Evolutionary conservation across 2,329 filamentous ascomycete genomes (phyloP).

Genomic region (Rutstroemia sydowiana): DNA sequence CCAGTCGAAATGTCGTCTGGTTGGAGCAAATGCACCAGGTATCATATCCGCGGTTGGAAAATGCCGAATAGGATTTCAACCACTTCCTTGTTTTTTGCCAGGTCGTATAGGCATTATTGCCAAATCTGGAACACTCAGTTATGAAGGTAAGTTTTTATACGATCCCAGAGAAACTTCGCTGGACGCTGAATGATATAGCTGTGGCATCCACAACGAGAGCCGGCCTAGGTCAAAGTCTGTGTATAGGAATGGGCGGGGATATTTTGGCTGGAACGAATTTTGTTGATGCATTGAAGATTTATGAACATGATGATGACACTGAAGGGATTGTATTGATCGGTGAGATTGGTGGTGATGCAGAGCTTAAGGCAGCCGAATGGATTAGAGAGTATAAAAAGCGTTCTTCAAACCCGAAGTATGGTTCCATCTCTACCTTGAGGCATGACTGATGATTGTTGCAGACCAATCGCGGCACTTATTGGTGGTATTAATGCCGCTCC

Average conservation of each 20-base stretch:
- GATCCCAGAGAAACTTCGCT: no score
- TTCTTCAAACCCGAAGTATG: slow-evolving; percentile 55
- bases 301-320: slow-evolving; percentile 58
- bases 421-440: background rate
- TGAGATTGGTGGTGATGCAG: slow-evolving; percentile 59
- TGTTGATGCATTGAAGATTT: slow-evolving; percentile 59
- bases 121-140: slow-evolving; percentile 68
- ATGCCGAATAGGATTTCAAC: slow-evolving; percentile 70
- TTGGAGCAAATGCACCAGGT: slow-evolving; percentile 67
- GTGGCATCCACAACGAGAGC: slow-evolving; percentile 63
- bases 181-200: slow-evolving; percentile 33
- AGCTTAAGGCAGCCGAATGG: slow-evolving; percentile 66
- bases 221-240: slow-evolving; percentile 64
- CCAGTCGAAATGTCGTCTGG: slow-evolving; percentile 60
- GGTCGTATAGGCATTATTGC: slow-evolving; percentile 64
- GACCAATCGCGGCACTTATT: slow-evolving; percentile 66
- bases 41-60: slow-evolving; percentile 65
- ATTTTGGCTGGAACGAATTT: slow-evolving; percentile 67
- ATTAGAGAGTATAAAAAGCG: slow-evolving; percentile 57
- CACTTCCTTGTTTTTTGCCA: slow-evolving; percentile 62
- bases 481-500: slow-evolving; percentile 57
- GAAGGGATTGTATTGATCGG: slow-evolving; percentile 61
- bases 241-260: slow-evolving; percentile 68
- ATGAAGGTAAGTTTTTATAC: slow-evolving; percentile 42
- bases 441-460: slow-evolving; percentile 25